Evolutionary conservation across 768 basidiomycete genomes (phyloP).

Genomic region (Trametopsis cervina): DNA sequence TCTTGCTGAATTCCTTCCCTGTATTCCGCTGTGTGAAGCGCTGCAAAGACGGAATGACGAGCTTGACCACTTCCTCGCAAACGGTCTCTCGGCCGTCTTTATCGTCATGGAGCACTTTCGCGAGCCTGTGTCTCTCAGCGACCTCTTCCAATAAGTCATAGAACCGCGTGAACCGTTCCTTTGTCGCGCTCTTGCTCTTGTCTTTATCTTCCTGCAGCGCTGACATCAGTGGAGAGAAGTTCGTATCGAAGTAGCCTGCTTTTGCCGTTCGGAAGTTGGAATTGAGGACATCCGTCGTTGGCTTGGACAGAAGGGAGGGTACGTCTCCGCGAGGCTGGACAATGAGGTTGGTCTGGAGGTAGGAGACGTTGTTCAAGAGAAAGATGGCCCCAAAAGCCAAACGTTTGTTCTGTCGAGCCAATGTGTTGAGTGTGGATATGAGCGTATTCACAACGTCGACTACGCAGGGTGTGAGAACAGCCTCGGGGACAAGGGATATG

Average conservation of each 20-base stretch:
- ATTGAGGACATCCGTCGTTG: constrained; percentile 54
- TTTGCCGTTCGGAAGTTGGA: constrained; percentile 76
- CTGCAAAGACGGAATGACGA: constrained; percentile 70
- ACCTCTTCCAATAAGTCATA: constrained; percentile 78
- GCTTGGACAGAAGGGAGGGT: constrained; percentile 47
- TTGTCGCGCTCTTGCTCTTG: constrained; percentile 53
- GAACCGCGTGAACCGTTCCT: constrained; percentile 80
- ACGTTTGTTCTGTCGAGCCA: constrained; percentile 54
- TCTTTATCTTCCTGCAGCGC: constrained; percentile 42
- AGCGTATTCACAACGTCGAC: constrained; percentile 72
- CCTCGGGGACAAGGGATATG: not conserved
- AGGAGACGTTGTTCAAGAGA: constrained; percentile 72
- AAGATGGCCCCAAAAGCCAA: constrained; percentile 70
- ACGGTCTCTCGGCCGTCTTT: constrained; percentile 48
- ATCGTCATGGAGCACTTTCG: constrained; percentile 67
- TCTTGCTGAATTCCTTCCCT: constrained; percentile 83
- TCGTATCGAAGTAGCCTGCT: constrained; percentile 78
- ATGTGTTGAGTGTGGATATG: constrained; percentile 49
- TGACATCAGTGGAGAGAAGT: constrained; percentile 74
- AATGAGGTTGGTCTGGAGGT: constrained; percentile 56
- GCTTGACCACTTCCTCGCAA: constrained; percentile 67
- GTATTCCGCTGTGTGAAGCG: constrained; percentile 68
- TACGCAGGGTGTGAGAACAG: constrained; percentile 20
- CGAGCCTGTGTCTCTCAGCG: constrained; percentile 65
- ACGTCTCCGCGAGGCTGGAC: constrained; percentile 41